phyloP scores from a whole-genome alignment of 495 filamentous ascomycete species.

The Hyaloscypha variabilis region DNA sequence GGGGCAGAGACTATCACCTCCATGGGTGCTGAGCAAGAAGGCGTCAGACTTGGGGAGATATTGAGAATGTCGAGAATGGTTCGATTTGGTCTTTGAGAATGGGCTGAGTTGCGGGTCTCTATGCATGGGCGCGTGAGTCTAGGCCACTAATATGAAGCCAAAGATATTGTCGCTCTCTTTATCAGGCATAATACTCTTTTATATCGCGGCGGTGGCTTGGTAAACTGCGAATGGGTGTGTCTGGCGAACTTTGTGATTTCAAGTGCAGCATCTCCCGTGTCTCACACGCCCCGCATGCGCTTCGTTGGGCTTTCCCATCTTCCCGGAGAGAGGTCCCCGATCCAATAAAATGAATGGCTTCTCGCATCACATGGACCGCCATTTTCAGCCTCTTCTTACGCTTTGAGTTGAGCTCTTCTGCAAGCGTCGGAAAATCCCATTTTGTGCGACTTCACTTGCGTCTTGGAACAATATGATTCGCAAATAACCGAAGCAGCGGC shows the following conservation, averaged over 20 bases:
- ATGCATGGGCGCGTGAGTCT: too few species aligned
- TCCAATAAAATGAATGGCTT: neutral
- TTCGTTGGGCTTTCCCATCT: neutral
- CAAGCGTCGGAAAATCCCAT: neutral
- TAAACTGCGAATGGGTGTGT: too few species aligned
- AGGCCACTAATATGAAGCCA: too few species aligned
- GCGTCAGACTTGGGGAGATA: conserved; percentile 20
- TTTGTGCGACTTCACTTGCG: too few species aligned
- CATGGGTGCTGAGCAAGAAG: conserved; percentile 33
- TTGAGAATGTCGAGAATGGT: neutral
- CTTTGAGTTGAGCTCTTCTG: neutral
- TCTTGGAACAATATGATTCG: too few species aligned
- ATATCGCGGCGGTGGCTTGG: too few species aligned
- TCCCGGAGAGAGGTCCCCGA: neutral
- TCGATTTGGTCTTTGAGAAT: neutral
- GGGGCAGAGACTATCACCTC: conserved; percentile 25
- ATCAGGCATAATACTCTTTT: too few species aligned
- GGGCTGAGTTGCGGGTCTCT: neutral
- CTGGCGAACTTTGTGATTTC: too few species aligned
- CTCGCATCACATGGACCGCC: too few species aligned
- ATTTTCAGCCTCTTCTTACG: neutral
- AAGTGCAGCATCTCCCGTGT: too few species aligned
- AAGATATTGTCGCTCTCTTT: too few species aligned
- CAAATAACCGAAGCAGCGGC: too few species aligned
- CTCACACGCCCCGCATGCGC: neutral